Evolutionary conservation across 2,329 filamentous ascomycete genomes (phyloP).

Genomic region (Rhynchosporium secalis): DNA sequence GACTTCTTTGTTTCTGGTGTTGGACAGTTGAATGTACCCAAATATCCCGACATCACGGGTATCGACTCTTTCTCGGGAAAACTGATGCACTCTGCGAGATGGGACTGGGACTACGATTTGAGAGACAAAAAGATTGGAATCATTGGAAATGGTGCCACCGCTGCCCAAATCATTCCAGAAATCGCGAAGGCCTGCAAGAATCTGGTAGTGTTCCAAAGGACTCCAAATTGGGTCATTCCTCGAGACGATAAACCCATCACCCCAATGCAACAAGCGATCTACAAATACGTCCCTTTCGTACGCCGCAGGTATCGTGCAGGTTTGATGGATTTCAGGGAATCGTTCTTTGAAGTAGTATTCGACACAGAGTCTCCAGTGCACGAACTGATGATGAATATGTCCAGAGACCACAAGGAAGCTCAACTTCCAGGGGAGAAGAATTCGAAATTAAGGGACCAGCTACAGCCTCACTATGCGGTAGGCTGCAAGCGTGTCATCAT

Average conservation of each 20-base stretch:
- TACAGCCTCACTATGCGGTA: conserved; percentile 54
- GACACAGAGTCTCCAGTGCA: conserved; percentile 21
- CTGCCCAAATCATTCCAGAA: conserved; percentile 59
- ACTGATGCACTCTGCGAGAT: conserved; percentile 56
- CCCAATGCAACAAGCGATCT: conserved; percentile 22
- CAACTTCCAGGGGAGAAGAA: conserved; percentile 47
- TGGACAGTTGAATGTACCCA: conserved; percentile 59
- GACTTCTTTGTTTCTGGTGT: conserved; percentile 60
- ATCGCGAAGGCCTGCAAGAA: conserved; percentile 51
- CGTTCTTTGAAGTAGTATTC: conserved; percentile 47
- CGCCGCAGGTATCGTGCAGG: conserved; percentile 51
- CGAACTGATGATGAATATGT: conserved; percentile 38
- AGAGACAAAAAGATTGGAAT: conserved; percentile 55
- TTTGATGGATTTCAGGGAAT: conserved; percentile 57
- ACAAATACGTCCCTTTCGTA: conserved; percentile 49
- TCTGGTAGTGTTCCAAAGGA: conserved; percentile 57
- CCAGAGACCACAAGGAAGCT: conserved; percentile 46
- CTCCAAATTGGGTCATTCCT: conserved; percentile 59
- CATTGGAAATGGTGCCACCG: conserved; percentile 61
- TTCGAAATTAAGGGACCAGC: conserved; percentile 52
- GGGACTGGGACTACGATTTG: conserved; percentile 60
- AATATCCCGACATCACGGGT: conserved; percentile 50
- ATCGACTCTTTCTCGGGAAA: conserved; percentile 48
- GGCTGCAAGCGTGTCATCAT: conserved; percentile 58
- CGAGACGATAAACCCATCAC: conserved; percentile 51